phyloP scores from a whole-genome alignment of 495 filamentous ascomycete genomes.

The Aspergillus panamensis region DNA sequence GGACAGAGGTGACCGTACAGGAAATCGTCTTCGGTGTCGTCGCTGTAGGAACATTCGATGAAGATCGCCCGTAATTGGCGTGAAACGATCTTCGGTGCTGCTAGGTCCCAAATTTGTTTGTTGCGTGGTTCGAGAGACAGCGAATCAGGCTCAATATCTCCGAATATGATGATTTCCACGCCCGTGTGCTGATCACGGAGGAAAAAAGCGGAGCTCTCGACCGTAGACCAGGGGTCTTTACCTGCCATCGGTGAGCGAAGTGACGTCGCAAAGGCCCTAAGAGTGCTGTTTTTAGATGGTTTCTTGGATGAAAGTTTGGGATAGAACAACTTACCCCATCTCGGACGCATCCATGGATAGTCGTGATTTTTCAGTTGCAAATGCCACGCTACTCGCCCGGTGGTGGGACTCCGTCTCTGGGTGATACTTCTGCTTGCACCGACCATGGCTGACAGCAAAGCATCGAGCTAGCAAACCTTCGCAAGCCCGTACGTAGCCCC shows the following conservation, averaged over 20 bases:
- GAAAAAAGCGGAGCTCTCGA: conserved; percentile 91
- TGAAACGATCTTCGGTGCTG: conserved; percentile 71
- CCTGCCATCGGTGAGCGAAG: conserved; percentile 14
- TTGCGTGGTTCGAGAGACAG: conserved; percentile 80
- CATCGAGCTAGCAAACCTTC: conserved; percentile 77
- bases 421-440: conserved; percentile 69
- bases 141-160: conserved; percentile 90
- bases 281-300: conserved; percentile 3
- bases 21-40: conserved; percentile 65
- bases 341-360: conserved; percentile 33
- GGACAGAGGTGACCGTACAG: conserved; percentile 89
- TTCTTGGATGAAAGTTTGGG: neutral
- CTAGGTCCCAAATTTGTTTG: conserved; percentile 72
- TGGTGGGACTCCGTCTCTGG: conserved; percentile 51
- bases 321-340: conserved; percentile 25
- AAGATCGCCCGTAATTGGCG: conserved; percentile 74
- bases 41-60: conserved; percentile 92
- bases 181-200: conserved; percentile 67
- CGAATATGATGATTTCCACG: conserved; percentile 84
- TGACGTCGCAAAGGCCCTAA: conserved; percentile 29
- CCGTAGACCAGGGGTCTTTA: conserved; percentile 33
- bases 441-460: conserved; percentile 79
- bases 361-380: conserved; percentile 30
- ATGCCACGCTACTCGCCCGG: conserved; percentile 51
- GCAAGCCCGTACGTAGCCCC: conserved; percentile 80